Evolutionary conservation across 257 asterid species (phyloP), one percentile per base, ranked within the genome.

Genomic region (Sherardia arvensis): DNA sequence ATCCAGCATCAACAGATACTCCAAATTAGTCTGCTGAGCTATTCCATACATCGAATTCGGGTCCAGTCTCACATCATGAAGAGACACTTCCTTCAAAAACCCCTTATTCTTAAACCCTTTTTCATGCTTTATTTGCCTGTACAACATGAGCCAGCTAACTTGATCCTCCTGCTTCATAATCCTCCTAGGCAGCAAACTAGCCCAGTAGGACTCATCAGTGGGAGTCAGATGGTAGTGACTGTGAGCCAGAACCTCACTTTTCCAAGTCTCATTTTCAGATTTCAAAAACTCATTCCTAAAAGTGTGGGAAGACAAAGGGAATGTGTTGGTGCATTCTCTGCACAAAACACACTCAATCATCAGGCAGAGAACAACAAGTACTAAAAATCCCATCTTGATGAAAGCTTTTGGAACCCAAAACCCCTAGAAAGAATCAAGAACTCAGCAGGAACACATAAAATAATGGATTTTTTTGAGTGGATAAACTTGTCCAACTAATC

Each of bases 1-100:
- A 67, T 93, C 96, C 83, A 93, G 48, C 81, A 90, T 64, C 81
- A 93, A 47, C 66, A 93, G 60, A 49, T 93, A 93, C 72, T 93
- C 92, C 58, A 93, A 77, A 70, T 90, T 93, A 22, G 99, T 93
- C 60, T 72, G 84, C 60, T 93, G 99, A 48, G 99, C 99, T 51
- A 4, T 30, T n/a, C 99, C 97, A 61, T 85, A 90, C 30, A 77
- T 43, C 2, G 97, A 93, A 30, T 65, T 56, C 2, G 92, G 87
- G 48, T 83, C 90, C 40, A 93, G 43, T 66, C 85, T 80, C 78
- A 93, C 99, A 65, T 87, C 90, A 51, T 79, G 71, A 66, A 90
- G 56, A 2, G 96, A 68, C 7, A 90, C 81, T 36, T 84, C 92
- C 5, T 62, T 75, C 5, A 90, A 84, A 28, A 81, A 32, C 22